phyloP scores from a whole-genome alignment of 371 early-diverging fungal genomes.

The Nosema muscidifuracis region DNA sequence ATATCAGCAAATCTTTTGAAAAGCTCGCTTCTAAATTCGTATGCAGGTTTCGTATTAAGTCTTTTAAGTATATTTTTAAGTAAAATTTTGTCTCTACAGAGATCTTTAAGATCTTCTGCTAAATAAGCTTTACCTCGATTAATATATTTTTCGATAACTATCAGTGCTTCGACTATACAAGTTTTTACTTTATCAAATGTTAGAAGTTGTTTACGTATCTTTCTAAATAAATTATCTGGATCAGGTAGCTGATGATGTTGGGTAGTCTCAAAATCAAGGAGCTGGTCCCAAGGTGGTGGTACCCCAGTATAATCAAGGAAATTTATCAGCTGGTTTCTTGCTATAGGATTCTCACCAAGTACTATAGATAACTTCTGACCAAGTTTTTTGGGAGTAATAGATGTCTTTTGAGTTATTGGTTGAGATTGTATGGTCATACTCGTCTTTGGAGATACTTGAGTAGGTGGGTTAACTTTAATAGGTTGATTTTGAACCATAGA shows the following conservation, averaged over 20 bases:
- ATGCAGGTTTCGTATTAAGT: conserved; percentile 8
- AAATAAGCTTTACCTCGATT: conserved; percentile 43
- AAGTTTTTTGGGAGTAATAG: no score
- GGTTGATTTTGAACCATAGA: no score
- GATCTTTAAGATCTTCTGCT: conserved; percentile 28
- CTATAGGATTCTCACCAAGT: conserved; percentile 12
- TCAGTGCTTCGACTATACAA: conserved; percentile 35
- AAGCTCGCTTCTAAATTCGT: conserved; percentile 25
- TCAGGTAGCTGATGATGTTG: conserved; percentile 38
- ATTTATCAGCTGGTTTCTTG: conserved; percentile 11
- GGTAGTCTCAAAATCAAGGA: conserved; percentile 23
- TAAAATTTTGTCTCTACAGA: conserved; percentile 16
- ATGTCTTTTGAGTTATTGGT: not conserved
- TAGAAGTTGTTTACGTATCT: conserved; percentile 30
- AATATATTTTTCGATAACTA: conserved; percentile 42
- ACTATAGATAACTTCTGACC: not conserved
- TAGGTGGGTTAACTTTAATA: no score
- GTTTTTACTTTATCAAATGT: conserved; percentile 45
- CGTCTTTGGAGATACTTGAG: no score
- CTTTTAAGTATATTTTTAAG: conserved; percentile 30
- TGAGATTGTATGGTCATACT: no score
- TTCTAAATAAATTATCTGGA: conserved; percentile 30
- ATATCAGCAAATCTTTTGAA: conserved; percentile 34
- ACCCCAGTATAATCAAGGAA: conserved; percentile 44
- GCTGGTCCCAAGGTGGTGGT: conserved; percentile 36